Percentiles rank a stretch among this genome's conserved stretches.
phyloP scores from a whole-genome alignment of 495 filamentous ascomycete genomes.

The Chlorociboria aeruginascens region DNA sequence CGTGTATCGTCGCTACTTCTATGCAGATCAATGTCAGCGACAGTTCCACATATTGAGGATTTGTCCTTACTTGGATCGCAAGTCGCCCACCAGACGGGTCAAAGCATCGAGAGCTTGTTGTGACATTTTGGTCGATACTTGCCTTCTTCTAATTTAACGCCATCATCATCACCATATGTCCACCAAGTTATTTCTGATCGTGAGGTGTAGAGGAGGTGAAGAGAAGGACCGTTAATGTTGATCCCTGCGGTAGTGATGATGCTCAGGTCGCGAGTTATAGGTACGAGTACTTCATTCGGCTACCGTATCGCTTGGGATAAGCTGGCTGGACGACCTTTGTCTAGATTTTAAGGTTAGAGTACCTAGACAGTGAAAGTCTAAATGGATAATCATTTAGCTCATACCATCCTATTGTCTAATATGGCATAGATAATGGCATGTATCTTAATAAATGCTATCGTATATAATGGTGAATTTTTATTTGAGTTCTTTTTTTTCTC shows the following conservation, averaged over 20 bases:
- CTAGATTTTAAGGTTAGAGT: too few relatives aligned
- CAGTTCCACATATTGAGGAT: not conserved
- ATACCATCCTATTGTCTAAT: too few relatives aligned
- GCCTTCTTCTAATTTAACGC: constrained; percentile 10
- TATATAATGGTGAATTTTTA: too few relatives aligned
- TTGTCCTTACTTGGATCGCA: constrained; percentile 14
- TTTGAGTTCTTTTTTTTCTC: too few relatives aligned
- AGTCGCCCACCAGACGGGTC: constrained; percentile 17
- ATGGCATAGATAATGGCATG: too few relatives aligned
- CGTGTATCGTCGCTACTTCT: constrained; percentile 24
- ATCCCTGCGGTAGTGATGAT: not conserved
- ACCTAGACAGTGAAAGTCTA: too few relatives aligned
- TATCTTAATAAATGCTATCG: too few relatives aligned
- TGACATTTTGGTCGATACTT: constrained; percentile 16
- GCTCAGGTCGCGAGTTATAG: too few relatives aligned
- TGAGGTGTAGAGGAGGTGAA: not conserved
- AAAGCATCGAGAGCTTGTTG: constrained; percentile 14
- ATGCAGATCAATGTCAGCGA: not conserved
- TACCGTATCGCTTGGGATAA: too few relatives aligned
- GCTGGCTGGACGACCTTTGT: too few relatives aligned
- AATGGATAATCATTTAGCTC: too few relatives aligned
- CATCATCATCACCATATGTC: constrained; percentile 15
- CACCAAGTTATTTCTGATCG: not conserved
- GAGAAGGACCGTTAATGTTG: not conserved
- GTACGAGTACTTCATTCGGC: too few relatives aligned